Evolutionary conservation across 2,329 filamentous ascomycete genomes (phyloP).

Genomic region (Ilyonectria robusta): DNA sequence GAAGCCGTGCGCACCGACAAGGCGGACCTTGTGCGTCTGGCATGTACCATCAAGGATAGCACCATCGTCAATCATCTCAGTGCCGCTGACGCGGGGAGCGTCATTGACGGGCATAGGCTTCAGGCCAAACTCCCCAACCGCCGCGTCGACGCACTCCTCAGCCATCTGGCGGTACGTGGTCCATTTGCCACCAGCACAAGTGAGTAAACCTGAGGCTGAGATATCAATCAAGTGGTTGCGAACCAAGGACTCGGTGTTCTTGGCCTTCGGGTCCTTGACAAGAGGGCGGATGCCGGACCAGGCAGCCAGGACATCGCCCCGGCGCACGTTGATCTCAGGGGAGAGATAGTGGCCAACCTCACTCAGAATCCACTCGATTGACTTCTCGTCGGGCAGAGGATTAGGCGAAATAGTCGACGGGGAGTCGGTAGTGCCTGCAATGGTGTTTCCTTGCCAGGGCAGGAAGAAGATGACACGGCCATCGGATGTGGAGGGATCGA

Average conservation of each 20-base stretch:
- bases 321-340: conserved; percentile 86
- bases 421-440: conserved; percentile 89
- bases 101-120: conserved; percentile 69
- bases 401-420: conserved; percentile 80
- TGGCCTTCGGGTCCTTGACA: conserved; percentile 87
- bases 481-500: conserved; percentile 89
- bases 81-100: conserved; percentile 78
- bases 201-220: conserved; percentile 84
- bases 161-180: conserved; percentile 95
- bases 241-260: conserved; percentile 88
- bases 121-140: conserved; percentile 78
- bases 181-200: conserved; percentile 92
- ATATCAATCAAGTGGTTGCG: conserved; percentile 88
- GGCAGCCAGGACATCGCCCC: conserved; percentile 89
- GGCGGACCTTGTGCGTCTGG: conserved; percentile 85
- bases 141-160: conserved; percentile 88
- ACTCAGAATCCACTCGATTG: conserved; percentile 89
- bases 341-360: conserved; percentile 87
- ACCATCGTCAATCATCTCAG: conserved; percentile 78
- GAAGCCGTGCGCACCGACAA: conserved; percentile 89
- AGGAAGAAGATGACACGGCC: conserved; percentile 94
- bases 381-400: conserved; percentile 84
- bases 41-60: conserved; percentile 76
- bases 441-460: conserved; percentile 93
- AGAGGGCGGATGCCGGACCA: conserved; percentile 92